A percentile compares a stretch with the other conserved stretches of the same genome.
Conservation (phyloP, 2,329 filamentous ascomycete species). For the Emergomyces pasteurianus region DNA sequence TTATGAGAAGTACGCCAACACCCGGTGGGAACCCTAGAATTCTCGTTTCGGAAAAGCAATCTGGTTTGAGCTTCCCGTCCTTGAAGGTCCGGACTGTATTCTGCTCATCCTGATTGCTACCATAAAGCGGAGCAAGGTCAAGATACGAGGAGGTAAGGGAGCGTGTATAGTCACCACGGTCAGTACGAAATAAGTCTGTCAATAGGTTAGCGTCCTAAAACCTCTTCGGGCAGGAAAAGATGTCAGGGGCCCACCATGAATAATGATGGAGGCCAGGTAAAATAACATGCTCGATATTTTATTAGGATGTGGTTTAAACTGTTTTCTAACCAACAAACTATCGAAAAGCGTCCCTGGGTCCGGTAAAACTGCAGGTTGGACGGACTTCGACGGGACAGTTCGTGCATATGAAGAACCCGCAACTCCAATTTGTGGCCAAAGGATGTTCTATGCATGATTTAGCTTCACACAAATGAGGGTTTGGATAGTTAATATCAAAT, state of each 20-base stretch:
- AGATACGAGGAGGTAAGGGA: slow-evolving; percentile 36
- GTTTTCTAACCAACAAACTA: slow-evolving; percentile 9
- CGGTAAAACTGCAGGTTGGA: slow-evolving; percentile 12
- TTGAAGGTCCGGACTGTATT: slow-evolving; percentile 24
- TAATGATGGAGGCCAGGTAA: slow-evolving; percentile 41
- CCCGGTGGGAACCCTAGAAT: slow-evolving; percentile 24
- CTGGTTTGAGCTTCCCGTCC: slow-evolving; percentile 28
- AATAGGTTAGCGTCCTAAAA: not conserved
- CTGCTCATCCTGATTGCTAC: slow-evolving; percentile 25
- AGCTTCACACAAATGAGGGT: not conserved
- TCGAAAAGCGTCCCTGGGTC: slow-evolving; percentile 19
- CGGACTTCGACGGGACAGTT: slow-evolving; percentile 12
- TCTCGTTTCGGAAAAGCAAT: slow-evolving; percentile 25
- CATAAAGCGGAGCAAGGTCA: slow-evolving; percentile 37
- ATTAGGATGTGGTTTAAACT: slow-evolving; percentile 26
- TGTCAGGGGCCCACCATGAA: slow-evolving; percentile 30
- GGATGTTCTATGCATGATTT: slow-evolving; percentile 9
- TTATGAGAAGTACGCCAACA: slow-evolving; percentile 22
- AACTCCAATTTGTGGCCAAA: slow-evolving; percentile 15
- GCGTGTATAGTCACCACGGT: slow-evolving; percentile 21
- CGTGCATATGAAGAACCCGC: slow-evolving; percentile 19
- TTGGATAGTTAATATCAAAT: not conserved
- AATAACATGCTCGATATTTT: slow-evolving; percentile 38
- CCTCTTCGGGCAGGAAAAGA: not conserved
- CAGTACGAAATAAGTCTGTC: slow-evolving; percentile 38